Evolutionary conservation across 2,329 filamentous ascomycete genomes (phyloP).

Genomic region (Aureobasidium pullulans): DNA sequence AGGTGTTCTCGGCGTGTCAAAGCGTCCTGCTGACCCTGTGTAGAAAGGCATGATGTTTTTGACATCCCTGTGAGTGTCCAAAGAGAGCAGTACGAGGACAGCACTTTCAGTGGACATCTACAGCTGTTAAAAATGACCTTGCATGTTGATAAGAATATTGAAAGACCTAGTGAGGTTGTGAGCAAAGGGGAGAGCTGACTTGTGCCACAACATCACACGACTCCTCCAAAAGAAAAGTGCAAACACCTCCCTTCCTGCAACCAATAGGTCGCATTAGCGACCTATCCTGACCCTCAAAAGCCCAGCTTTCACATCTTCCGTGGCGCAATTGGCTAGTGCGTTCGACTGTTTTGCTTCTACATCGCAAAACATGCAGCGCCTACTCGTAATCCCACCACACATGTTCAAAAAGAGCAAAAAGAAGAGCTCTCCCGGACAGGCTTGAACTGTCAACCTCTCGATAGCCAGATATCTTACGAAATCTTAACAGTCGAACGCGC

Average conservation of each 20-base stretch:
- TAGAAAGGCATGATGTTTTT: no score
- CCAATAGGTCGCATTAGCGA: neutral
- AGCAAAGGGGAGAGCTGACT: no score
- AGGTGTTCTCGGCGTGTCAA: no score
- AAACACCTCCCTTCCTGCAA: neutral
- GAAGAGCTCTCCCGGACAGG: neutral
- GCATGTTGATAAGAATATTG: no score
- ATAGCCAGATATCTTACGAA: neutral
- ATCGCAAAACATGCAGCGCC: no score
- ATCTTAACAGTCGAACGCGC: neutral
- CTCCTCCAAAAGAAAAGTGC: neutral
- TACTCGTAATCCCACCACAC: no score
- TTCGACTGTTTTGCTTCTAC: neutral
- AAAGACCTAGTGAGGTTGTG: no score
- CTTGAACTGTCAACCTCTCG: neutral
- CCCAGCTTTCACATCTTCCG: neutral
- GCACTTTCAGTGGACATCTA: no score
- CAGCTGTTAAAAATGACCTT: no score
- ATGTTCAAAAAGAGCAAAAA: neutral
- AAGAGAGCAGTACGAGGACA: no score
- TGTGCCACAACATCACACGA: neutral
- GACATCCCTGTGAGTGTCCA: no score
- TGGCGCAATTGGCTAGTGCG: slow-evolving; percentile 8
- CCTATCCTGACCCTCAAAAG: neutral
- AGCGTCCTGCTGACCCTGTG: no score